Evolutionary conservation across 345 rosid species (phyloP).

Genomic region (Excoecaria agallocha): DNA sequence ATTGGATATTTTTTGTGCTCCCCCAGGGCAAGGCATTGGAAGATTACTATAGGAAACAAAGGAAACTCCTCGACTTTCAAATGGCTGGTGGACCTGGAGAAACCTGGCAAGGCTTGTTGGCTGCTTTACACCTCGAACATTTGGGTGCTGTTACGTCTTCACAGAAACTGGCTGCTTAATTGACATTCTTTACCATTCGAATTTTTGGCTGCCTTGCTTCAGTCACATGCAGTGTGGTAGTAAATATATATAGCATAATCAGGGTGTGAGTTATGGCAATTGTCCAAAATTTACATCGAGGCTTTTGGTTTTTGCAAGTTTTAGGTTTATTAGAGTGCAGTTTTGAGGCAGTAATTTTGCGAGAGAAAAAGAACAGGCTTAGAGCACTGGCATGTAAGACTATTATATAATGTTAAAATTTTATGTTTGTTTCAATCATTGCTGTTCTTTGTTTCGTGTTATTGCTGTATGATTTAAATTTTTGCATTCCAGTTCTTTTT

Average conservation of each 20-base stretch:
- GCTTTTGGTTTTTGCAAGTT: not conserved
- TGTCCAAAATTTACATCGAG: slow-evolving; percentile 1
- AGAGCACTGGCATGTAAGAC: slow-evolving; percentile 25
- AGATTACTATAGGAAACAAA: slow-evolving; percentile 76
- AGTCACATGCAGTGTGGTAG: not conserved
- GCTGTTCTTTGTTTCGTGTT: not conserved
- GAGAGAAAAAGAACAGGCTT: slow-evolving; percentile 1
- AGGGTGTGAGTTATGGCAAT: not conserved
- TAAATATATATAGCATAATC: slow-evolving; percentile 14
- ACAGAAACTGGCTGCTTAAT: slow-evolving; percentile 26
- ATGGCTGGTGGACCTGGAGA: slow-evolving; percentile 63
- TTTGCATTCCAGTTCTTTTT: not conserved
- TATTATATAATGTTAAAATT: not conserved
- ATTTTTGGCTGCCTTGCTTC: slow-evolving; percentile 1
- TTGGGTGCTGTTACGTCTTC: slow-evolving; percentile 14
- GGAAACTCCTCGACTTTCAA: slow-evolving; percentile 73
- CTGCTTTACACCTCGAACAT: slow-evolving; percentile 59
- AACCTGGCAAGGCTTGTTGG: slow-evolving; percentile 83
- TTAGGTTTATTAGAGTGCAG: slow-evolving; percentile 20
- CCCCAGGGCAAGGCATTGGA: slow-evolving; percentile 70
- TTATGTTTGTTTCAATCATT: not conserved
- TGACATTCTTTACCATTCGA: not conserved
- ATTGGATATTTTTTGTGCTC: slow-evolving; percentile 2
- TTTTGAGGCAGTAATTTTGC: slow-evolving; percentile 20
- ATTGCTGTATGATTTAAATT: not conserved